Base-by-base conservation (phyloP, 306 rosid genomes). In the Quercus engelmannii region DNA sequence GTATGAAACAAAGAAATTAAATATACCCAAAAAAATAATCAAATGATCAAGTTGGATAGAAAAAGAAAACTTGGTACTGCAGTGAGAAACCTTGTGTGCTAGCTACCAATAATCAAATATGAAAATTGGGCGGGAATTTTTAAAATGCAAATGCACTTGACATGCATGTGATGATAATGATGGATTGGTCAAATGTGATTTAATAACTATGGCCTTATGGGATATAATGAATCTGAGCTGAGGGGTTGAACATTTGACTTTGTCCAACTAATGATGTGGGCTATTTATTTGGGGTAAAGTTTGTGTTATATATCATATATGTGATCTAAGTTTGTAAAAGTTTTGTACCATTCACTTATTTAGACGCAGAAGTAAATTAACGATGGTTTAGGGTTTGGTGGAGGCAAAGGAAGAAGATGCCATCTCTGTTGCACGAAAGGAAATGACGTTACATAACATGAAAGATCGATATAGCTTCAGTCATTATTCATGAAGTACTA, bases 81-180 rank as follows among this genome's bases (percentile, higher is more conserved):
- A 49, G 54, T 49, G 54, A 49, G 54, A 49, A 49, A 3, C 17
- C 4, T 10, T 49, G 6, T 58, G 65, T 58, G 65, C 31, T 5
- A 10, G 11, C 11, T 41, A 8, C 46, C 46, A 41, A 41, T 41
- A 41, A 41, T 41, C 46, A 25, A 33, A 21, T 7, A 59, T 25
- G 63, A 30, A 68, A 75, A 74, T 46, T 10, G 85, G 80, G 92
- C 89, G 91, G 88, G 88, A 87, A 87, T 75, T 12, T 91, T 89
- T 89, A 91, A 91, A 91, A 88, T 59, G 75, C 0, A 11, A 69
- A 73, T 55, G 77, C 85, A 71, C 33, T 68, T 80, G 81, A 21
- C 79, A 70, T 83, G 69, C 52, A 59, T 59, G 31, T 59, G 65
- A 11, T 26, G 54, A 49, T 49, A 13, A 41, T 41, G 14, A n/a